Conservation (phyloP, 2,329 filamentous ascomycete genomes). For the Mycosphaerella sp. region DNA sequence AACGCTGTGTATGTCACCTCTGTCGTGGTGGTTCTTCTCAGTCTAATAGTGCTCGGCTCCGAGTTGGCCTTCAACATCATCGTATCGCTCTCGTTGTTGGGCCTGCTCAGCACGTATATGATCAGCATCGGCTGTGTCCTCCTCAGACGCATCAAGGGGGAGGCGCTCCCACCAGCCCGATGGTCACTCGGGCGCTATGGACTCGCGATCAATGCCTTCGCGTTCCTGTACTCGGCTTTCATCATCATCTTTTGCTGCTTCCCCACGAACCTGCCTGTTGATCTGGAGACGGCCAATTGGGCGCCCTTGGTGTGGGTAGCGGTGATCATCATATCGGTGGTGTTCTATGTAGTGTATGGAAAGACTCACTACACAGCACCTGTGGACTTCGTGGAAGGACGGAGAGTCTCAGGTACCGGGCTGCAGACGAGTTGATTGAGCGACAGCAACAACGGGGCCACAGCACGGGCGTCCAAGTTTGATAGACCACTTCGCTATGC, state of each 20-base stretch:
- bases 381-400: slow-evolving; percentile 29
- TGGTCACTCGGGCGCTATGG: slow-evolving; percentile 27
- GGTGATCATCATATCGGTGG: slow-evolving; percentile 24
- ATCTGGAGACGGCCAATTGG: slow-evolving; percentile 28
- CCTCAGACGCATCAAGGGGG: slow-evolving; percentile 21
- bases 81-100: slow-evolving; percentile 32
- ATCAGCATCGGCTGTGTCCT: slow-evolving; percentile 34
- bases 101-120: slow-evolving; percentile 35
- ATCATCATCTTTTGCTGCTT: slow-evolving; percentile 31
- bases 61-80: slow-evolving; percentile 35
- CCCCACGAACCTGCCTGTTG: slow-evolving; percentile 26
- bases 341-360: slow-evolving; percentile 27
- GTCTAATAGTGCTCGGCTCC: slow-evolving; percentile 34
- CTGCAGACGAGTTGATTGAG: slow-evolving; percentile 23
- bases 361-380: slow-evolving; percentile 27
- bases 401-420: slow-evolving; percentile 21
- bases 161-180: slow-evolving; percentile 24
- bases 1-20: slow-evolving; percentile 33
- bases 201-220: slow-evolving; percentile 26
- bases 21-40: slow-evolving; percentile 28
- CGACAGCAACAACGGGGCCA: background rate
- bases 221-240: slow-evolving; percentile 27
- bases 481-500: background rate
- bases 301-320: slow-evolving; percentile 28
- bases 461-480: background rate